Percentiles rank a stretch among this genome's conserved stretches.
These are phyloP conservation scores for Pseudogymnoascus sp. DNA, from an alignment of 2,329 filamentous ascomycete genomes.

Conservation along the genomic window DNA sequence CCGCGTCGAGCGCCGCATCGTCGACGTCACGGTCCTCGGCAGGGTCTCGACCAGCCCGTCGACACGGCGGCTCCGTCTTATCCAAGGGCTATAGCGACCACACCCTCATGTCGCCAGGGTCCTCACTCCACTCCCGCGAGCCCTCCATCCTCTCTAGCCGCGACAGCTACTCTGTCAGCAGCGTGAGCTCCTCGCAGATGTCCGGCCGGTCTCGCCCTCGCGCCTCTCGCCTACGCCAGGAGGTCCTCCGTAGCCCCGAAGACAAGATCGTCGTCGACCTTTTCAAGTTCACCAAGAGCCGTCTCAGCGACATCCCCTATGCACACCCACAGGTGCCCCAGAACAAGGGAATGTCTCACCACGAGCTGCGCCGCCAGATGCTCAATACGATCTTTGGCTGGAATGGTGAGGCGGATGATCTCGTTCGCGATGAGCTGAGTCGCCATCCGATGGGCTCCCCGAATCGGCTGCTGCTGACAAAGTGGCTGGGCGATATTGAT, in stretches of 20 bases:
- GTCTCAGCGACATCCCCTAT: slow-evolving; percentile 78
- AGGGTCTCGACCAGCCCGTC: slow-evolving; percentile 46
- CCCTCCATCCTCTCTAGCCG: slow-evolving; percentile 30
- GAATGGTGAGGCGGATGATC: slow-evolving; percentile 73
- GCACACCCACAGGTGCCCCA: slow-evolving; percentile 58
- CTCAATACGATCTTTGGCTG: slow-evolving; percentile 91
- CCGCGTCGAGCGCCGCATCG: slow-evolving; percentile 30
- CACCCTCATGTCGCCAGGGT: slow-evolving; percentile 64
- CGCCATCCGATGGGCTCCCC: slow-evolving; percentile 68
- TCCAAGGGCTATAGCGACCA: slow-evolving; percentile 55
- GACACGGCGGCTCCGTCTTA: slow-evolving; percentile 44
- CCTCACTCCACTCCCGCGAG: slow-evolving; percentile 41
- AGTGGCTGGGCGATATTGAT: slow-evolving; percentile 86
- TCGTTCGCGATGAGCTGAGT: slow-evolving; percentile 79
- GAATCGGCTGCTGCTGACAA: slow-evolving; percentile 74
- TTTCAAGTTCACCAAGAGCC: slow-evolving; percentile 77
- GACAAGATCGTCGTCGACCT: slow-evolving; percentile 68
- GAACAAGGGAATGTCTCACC: slow-evolving; percentile 58
- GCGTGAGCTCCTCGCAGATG: slow-evolving; percentile 38
- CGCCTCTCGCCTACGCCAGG: slow-evolving; percentile 67
- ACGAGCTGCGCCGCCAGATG: slow-evolving; percentile 85
- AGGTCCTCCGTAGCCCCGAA: slow-evolving; percentile 72
- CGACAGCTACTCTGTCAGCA: slow-evolving; percentile 54
- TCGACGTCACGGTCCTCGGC: slow-evolving; percentile 49
- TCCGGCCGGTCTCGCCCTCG: slow-evolving; percentile 43